phyloP scores from a whole-genome alignment of 768 basidiomycete genomes.

The Rubroboletus satanas region DNA sequence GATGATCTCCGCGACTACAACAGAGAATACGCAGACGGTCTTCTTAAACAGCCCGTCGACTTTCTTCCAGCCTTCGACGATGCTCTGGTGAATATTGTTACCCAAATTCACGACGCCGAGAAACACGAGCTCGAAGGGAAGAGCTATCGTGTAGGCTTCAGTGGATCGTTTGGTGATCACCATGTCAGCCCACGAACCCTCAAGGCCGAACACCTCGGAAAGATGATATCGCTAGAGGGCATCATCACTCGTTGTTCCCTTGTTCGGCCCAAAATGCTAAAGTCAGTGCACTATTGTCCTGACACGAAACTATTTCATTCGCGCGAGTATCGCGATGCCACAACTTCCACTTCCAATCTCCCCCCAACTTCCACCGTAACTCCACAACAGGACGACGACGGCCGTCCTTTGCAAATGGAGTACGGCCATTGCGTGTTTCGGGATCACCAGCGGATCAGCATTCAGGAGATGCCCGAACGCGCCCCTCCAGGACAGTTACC shows the following conservation, averaged over 20 bases:
- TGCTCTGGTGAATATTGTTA: slow-evolving; percentile 70
- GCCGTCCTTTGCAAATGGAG: slow-evolving; percentile 82
- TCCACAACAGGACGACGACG: slow-evolving; percentile 90
- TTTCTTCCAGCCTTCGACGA: slow-evolving; percentile 88
- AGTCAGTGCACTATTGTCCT: slow-evolving; percentile 94
- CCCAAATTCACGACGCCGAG: slow-evolving; percentile 67
- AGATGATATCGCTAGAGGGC: slow-evolving; percentile 96
- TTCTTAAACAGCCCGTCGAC: slow-evolving; percentile 84
- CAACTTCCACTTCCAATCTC: slow-evolving; percentile 78
- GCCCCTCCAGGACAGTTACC: slow-evolving; percentile 97
- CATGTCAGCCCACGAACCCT: slow-evolving; percentile 95
- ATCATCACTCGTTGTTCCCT: slow-evolving; percentile 98
- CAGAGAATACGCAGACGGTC: slow-evolving; percentile 81
- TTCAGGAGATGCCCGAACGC: slow-evolving; percentile 99
- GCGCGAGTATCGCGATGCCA: slow-evolving; percentile 90
- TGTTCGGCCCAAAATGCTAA: slow-evolving; percentile 97
- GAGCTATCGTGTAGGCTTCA: slow-evolving; percentile 83
- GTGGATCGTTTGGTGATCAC: slow-evolving; percentile 97
- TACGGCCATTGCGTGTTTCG: slow-evolving; percentile 89
- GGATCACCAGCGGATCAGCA: slow-evolving; percentile 96
- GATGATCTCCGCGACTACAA: slow-evolving; percentile 94
- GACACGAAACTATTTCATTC: slow-evolving; percentile 79
- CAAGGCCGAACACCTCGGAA: slow-evolving; percentile 82
- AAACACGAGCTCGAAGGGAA: slow-evolving; percentile 82
- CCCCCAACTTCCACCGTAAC: slow-evolving; percentile 84